Evolutionary conservation across 495 filamentous ascomycete genomes (phyloP).

Genomic region (Ramalina peruviana): DNA sequence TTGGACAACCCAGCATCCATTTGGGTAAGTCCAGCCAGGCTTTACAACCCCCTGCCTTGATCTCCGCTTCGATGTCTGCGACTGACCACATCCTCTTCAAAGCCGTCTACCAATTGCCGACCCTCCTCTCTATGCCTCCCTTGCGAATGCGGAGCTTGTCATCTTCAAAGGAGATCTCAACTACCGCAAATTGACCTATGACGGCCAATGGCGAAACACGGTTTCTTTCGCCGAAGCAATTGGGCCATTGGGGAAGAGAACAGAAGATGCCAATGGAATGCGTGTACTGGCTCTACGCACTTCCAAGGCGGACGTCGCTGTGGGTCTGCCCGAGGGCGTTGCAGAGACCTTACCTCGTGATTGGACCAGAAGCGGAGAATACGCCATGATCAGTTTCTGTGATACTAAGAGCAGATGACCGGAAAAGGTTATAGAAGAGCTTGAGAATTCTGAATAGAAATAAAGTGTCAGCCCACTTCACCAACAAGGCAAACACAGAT

Average conservation of each 20-base stretch:
- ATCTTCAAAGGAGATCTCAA: constrained; percentile 95
- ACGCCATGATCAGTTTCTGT: constrained; percentile 81
- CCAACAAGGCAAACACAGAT: too few relatives aligned
- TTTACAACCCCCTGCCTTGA: constrained; percentile 38
- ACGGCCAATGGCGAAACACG: constrained; percentile 68
- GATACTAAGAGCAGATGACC: constrained; percentile 7
- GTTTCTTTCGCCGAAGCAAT: constrained; percentile 81
- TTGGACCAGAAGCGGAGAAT: constrained; percentile 94
- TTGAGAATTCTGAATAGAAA: too few relatives aligned
- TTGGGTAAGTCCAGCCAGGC: constrained; percentile 48
- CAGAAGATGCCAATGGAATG: constrained; percentile 44
- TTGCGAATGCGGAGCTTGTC: constrained; percentile 71
- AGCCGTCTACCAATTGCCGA: too few relatives aligned
- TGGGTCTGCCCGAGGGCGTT: constrained; percentile 56
- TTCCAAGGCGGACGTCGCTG: constrained; percentile 84
- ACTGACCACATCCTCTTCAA: too few relatives aligned
- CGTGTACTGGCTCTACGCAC: constrained; percentile 74
- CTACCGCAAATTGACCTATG: constrained; percentile 76
- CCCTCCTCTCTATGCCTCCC: constrained; percentile 45
- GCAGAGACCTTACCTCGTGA: constrained; percentile 73
- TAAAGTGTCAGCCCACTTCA: too few relatives aligned
- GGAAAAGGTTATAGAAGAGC: too few relatives aligned
- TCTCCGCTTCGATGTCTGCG: too few relatives aligned
- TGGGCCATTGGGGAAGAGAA: constrained; percentile 47
- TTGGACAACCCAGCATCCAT: constrained; percentile 77